A percentile compares a stretch with the other conserved stretches of the same genome.
phyloP scores from a whole-genome alignment of 2,329 filamentous ascomycete species.

The Colletotrichum cuscutae region DNA sequence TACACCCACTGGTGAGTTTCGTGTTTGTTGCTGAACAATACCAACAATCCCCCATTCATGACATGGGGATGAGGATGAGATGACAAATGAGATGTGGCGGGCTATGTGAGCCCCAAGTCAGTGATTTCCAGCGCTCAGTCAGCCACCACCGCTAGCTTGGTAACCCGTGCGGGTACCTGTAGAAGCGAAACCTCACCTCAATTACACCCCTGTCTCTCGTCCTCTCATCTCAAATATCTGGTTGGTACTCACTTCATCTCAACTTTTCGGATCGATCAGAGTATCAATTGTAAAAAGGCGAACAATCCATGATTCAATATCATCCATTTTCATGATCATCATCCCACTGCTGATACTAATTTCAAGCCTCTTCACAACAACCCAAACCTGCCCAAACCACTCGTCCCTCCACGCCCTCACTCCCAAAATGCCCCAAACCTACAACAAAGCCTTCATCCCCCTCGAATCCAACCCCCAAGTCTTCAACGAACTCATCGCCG shows the following conservation, averaged over 20 bases:
- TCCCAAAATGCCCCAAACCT: slow-evolving; percentile 21
- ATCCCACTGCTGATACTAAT: not conserved
- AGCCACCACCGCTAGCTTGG: slow-evolving; percentile 3
- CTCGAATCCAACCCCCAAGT: slow-evolving; percentile 68
- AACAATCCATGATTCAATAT: not conserved
- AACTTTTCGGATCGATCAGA: not conserved
- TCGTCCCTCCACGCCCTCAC: not conserved
- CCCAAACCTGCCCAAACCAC: not conserved
- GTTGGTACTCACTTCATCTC: not conserved
- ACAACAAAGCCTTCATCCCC: slow-evolving; percentile 43
- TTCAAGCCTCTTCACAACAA: no score
- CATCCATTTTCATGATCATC: not conserved
- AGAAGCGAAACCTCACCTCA: not conserved
- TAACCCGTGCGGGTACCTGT: not conserved
- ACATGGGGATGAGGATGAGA: not conserved
- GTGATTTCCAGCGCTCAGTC: slow-evolving; percentile 15
- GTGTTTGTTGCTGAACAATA: no score
- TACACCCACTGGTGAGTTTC: no score
- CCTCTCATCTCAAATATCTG: not conserved
- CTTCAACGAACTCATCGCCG: slow-evolving; percentile 72
- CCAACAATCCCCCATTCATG: not conserved
- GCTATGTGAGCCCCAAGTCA: not conserved
- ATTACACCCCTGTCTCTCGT: not conserved
- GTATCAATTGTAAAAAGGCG: not conserved
- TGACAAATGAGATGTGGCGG: not conserved